These are phyloP conservation scores for Auricularia sp. DNA, from an alignment of 768 basidiomycete species.

Conservation along the genomic window DNA sequence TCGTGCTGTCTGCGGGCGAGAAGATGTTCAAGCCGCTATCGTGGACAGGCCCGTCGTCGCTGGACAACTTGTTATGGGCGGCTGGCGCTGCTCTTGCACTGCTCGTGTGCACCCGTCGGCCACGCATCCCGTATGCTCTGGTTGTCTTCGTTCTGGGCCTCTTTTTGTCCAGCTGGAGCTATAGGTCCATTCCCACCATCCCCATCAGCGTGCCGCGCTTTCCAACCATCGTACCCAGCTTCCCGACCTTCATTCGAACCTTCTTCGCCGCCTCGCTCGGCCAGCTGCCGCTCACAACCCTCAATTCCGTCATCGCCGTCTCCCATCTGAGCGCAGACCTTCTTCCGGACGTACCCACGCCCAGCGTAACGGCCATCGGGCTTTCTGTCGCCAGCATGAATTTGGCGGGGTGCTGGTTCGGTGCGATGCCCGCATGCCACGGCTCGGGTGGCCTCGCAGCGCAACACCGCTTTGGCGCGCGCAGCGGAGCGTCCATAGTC, in stretches of 20 bases:
- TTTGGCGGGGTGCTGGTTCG: background rate
- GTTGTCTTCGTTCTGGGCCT: background rate
- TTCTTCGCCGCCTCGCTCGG: background rate
- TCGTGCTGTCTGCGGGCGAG: background rate
- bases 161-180: background rate
- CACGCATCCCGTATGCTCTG: background rate
- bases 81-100: background rate
- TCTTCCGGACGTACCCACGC: background rate
- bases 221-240: background rate
- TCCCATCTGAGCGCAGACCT: background rate
- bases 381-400: background rate
- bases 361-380: background rate
- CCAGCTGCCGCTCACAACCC: background rate
- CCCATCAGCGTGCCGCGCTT: background rate
- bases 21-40: background rate
- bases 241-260: background rate
- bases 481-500: background rate
- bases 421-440: conserved; percentile 1
- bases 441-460: background rate
- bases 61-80: background rate
- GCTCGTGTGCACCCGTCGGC: background rate
- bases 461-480: background rate
- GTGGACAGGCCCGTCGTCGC: background rate
- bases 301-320: background rate
- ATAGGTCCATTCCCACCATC: background rate